Conservation (phyloP, 2,329 filamentous ascomycete genomes). For the Penicillium occitanis region DNA sequence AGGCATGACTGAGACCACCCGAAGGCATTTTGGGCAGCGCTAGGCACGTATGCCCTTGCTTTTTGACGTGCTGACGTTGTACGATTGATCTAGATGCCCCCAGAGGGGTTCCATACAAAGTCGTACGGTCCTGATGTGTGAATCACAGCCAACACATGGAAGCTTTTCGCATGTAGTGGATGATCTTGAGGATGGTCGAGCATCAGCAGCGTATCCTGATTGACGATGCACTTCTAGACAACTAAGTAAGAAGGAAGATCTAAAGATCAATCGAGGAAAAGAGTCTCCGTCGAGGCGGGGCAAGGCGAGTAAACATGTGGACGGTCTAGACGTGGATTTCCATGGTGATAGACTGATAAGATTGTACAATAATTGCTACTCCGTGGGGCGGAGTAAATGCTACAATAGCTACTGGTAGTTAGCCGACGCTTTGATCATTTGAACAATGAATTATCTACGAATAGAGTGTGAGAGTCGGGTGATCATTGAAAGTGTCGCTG, state of each 20-base stretch:
- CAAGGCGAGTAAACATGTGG: conserved; percentile 14
- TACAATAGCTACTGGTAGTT: background rate
- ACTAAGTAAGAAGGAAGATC: background rate
- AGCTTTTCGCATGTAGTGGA: background rate
- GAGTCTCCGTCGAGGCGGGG: background rate
- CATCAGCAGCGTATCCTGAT: background rate
- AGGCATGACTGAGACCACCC: conserved; percentile 20
- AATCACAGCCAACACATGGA: conserved; percentile 10
- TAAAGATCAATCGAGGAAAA: background rate
- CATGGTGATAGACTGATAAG: conserved; percentile 10
- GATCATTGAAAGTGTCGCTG: background rate
- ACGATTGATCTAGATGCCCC: conserved; percentile 2
- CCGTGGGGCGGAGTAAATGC: background rate
- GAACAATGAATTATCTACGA: background rate
- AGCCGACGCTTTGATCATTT: background rate
- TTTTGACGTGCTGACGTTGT: background rate
- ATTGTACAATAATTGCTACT: background rate
- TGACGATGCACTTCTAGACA: background rate
- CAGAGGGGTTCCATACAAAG: conserved; percentile 21
- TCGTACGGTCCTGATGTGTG: background rate
- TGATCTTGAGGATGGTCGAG: background rate
- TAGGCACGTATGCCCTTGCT: conserved; percentile 9
- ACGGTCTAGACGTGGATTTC: conserved; percentile 13
- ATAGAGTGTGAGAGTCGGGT: background rate
- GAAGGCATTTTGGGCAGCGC: conserved; percentile 18